A percentile compares a stretch with the other conserved stretches of the same genome.
Evolutionary conservation across 768 basidiomycete species (phyloP).

Genomic region (Arthromyces matolae): DNA sequence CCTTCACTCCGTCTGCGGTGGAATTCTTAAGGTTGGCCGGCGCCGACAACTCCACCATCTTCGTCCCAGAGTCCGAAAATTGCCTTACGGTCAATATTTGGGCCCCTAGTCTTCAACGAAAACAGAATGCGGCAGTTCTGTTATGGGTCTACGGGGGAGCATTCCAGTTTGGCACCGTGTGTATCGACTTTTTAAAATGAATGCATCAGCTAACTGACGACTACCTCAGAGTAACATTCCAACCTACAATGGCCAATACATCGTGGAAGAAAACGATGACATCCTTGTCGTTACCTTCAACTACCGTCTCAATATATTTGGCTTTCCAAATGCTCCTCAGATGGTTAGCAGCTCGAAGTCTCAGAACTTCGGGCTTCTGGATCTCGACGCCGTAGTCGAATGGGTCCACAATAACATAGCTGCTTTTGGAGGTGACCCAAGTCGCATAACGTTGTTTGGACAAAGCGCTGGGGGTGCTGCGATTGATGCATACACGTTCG

Average conservation of each 20-base stretch:
- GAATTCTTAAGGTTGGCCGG: slow-evolving; percentile 26
- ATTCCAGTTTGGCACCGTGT: slow-evolving; percentile 34
- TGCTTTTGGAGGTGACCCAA: slow-evolving; percentile 39
- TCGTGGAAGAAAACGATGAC: slow-evolving; percentile 34
- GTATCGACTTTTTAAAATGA: slow-evolving; percentile 1
- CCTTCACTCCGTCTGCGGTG: slow-evolving; percentile 16
- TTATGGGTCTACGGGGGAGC: slow-evolving; percentile 39
- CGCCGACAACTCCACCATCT: slow-evolving; percentile 17
- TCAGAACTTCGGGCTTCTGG: slow-evolving; percentile 39
- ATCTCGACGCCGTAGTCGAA: slow-evolving; percentile 38
- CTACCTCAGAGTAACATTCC: slow-evolving; percentile 27
- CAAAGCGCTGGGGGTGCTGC: slow-evolving; percentile 35
- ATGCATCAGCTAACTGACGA: neutral
- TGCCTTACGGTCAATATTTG: slow-evolving; percentile 38
- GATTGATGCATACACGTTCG: slow-evolving; percentile 32
- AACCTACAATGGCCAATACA: slow-evolving; percentile 27
- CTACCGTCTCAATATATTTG: slow-evolving; percentile 38
- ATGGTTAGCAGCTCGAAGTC: slow-evolving; percentile 21
- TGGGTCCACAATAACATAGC: slow-evolving; percentile 48
- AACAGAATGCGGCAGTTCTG: slow-evolving; percentile 33
- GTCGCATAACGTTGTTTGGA: slow-evolving; percentile 34
- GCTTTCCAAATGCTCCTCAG: slow-evolving; percentile 37
- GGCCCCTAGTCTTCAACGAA: slow-evolving; percentile 28
- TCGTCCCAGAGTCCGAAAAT: slow-evolving; percentile 31
- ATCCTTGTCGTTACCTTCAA: slow-evolving; percentile 35